These are phyloP conservation scores for Cyberlindnera lachancei DNA, from an alignment of 805 yeast genomes.

Conservation along the genomic window DNA sequence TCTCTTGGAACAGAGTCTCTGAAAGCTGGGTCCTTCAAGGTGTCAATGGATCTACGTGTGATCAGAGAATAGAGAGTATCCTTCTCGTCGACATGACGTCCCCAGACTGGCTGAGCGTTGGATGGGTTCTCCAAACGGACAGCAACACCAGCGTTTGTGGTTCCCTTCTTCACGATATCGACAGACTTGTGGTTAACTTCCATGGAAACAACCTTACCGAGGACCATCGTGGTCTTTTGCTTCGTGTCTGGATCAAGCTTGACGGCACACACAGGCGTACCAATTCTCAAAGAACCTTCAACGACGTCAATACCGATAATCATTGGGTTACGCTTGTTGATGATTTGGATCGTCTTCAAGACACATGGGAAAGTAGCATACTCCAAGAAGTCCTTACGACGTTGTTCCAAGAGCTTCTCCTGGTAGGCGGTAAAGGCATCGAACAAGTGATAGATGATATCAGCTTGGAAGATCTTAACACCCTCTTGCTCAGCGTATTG, in stretches of 20 bases:
- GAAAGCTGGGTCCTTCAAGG: conserved; percentile 98
- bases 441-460: conserved; percentile 91
- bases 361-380: conserved; percentile 95
- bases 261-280: conserved; percentile 95
- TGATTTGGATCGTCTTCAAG: conserved; percentile 87
- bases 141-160: conserved; percentile 97
- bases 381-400: conserved; percentile 81
- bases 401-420: conserved; percentile 75
- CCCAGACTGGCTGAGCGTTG: conserved; percentile 94
- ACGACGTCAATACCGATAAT: conserved; percentile 96
- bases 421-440: conserved; percentile 94
- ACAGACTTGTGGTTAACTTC: conserved; percentile 91
- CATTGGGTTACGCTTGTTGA: conserved; percentile 98
- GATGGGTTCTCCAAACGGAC: conserved; percentile 94
- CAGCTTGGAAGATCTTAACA: conserved; percentile 89
- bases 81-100: conserved; percentile 94
- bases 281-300: conserved; percentile 83
- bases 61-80: conserved; percentile 88
- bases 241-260: conserved; percentile 82
- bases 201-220: conserved; percentile 88
- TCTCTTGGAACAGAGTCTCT: conserved; percentile 89
- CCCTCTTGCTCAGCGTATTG: conserved; percentile 94
- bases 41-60: conserved; percentile 84
- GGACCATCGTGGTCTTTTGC: conserved; percentile 52
- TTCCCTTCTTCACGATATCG: conserved; percentile 82